Percentiles rank a stretch among this genome's conserved stretches.
Conservation (phyloP, 2,329 filamentous ascomycete genomes). For the Apiospora arundinis region DNA sequence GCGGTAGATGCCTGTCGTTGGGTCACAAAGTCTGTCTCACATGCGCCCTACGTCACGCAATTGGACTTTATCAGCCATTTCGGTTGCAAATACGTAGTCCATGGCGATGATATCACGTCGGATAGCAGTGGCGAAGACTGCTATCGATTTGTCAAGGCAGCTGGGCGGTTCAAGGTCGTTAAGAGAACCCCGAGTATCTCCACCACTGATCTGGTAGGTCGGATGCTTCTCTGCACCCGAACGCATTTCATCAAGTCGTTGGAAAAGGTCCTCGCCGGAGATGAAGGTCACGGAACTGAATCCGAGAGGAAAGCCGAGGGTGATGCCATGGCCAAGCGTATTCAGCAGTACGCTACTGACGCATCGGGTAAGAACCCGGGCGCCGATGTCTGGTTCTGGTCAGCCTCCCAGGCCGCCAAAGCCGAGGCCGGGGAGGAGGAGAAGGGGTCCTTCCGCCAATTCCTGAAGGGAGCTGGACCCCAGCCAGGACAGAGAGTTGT, state of each 20-base stretch:
- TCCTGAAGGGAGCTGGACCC: slow-evolving; percentile 75
- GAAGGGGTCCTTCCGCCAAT: slow-evolving; percentile 67
- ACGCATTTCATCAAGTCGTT: slow-evolving; percentile 91
- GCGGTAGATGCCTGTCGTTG: slow-evolving; percentile 95
- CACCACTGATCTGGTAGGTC: slow-evolving; percentile 95
- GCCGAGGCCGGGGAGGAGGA: slow-evolving; percentile 58
- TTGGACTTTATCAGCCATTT: slow-evolving; percentile 95
- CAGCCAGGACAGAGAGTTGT: slow-evolving; percentile 82
- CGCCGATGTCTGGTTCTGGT: slow-evolving; percentile 87
- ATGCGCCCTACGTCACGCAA: slow-evolving; percentile 93
- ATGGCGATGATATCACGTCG: slow-evolving; percentile 96
- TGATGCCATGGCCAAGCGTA: slow-evolving; percentile 74
- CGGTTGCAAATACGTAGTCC: slow-evolving; percentile 93
- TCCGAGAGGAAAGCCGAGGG: slow-evolving; percentile 69
- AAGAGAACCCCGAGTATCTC: slow-evolving; percentile 96
- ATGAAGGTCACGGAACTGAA: slow-evolving; percentile 74
- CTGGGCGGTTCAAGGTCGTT: slow-evolving; percentile 93
- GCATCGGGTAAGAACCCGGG: slow-evolving; percentile 79
- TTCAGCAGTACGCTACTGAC: slow-evolving; percentile 87
- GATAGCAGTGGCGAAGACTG: slow-evolving; percentile 94
- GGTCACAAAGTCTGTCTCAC: slow-evolving; percentile 82
- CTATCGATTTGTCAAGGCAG: slow-evolving; percentile 96
- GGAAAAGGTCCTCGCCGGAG: slow-evolving; percentile 68
- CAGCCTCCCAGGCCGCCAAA: slow-evolving; percentile 57
- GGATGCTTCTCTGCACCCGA: slow-evolving; percentile 96